Evolutionary conservation across 495 filamentous ascomycete genomes (phyloP), one percentile per base, ranked within the genome.

Genomic region (Tuber aestivum): DNA sequence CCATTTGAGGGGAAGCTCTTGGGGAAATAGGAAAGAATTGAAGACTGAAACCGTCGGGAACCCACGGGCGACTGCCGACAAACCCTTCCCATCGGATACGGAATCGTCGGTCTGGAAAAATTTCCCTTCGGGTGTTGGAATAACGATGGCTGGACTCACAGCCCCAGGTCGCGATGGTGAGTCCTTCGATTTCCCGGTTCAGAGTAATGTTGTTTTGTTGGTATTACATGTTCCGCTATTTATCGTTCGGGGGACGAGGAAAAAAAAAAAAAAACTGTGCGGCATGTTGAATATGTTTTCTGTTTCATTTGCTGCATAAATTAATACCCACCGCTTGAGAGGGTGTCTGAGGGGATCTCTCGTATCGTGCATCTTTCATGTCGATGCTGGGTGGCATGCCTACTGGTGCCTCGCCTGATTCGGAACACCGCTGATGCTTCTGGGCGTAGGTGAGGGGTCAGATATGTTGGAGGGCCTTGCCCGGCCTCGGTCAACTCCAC

Each of bases 401-500:
- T 56, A 72, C 76, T 45, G 70, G 72, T 77, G 77, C 44, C 50
- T 79, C 38, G 37, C 72, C 74, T 75, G 23, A 45, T 70, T 48
- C 65, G 65, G 38, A 35, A 69, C 77, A 65, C 42, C 78, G 72
- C 78, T 79, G 70, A 79, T 77, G 42, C 69, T 71, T 70, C 72
- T 73, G 18, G 27, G 56, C 73, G 41, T 70, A 82, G 80, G 74
- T 41, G 76, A 78, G 72, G 69, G 80, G 44, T 73, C 75, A 56
- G 74, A 79, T 72, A 75, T 77, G 61, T 27, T 82, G 72, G 80
- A 75, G 61, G 79, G 74, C n/a, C 77, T 82, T 71, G 75, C 72
- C 68, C 75, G 80, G 71, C 80, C 80, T 68, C 77, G 77, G 70
- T 82, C 80, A 61, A 82, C 80, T 44, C 80, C 80, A 42, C 80